These are phyloP conservation scores for Coniferiporia weirii DNA, from an alignment of 1,284 basidiomycete genomes.

Conservation along the genomic window DNA sequence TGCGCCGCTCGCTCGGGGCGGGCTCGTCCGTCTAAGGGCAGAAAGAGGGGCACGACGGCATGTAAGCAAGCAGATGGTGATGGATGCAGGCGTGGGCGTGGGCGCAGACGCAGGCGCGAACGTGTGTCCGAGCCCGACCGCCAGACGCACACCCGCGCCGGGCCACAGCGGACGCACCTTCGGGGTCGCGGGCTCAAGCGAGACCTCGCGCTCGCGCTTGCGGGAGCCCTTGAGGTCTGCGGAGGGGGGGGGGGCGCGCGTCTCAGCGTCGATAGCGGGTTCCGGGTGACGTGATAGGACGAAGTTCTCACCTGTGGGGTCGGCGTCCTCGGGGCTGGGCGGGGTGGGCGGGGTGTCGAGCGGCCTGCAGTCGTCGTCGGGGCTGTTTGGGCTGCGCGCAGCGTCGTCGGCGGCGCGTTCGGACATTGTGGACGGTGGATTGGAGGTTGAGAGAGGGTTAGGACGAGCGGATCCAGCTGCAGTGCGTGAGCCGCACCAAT, in stretches of 20 bases:
- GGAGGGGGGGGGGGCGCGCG: neutral
- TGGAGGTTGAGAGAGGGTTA: constrained; percentile 13
- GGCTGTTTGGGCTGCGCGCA: neutral
- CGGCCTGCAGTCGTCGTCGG: constrained; percentile 1
- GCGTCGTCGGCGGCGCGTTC: neutral
- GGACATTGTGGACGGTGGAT: constrained; percentile 7
- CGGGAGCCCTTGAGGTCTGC: constrained; percentile 33
- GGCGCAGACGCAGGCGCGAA: neutral
- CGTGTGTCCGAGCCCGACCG: too few species aligned
- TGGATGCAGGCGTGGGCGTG: neutral
- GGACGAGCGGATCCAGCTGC: constrained; percentile 8
- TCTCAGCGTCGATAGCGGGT: constrained; percentile 11
- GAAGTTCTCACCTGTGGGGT: constrained; percentile 20
- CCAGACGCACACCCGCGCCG: neutral
- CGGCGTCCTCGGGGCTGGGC: constrained; percentile 16
- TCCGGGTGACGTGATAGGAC: constrained; percentile 21
- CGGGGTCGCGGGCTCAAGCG: constrained; percentile 59
- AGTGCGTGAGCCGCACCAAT: neutral
- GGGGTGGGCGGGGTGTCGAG: constrained; percentile 13
- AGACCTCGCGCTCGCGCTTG: constrained; percentile 72
- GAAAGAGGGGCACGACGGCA: neutral
- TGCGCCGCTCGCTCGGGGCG: constrained; percentile 35
- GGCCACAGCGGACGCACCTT: constrained; percentile 29
- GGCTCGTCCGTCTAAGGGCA: constrained; percentile 38
- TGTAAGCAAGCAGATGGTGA: neutral